A percentile compares a stretch with the other conserved stretches of the same genome.
phyloP scores from a whole-genome alignment of 164 flowering plant species.

The Macadamia integrifolia region DNA sequence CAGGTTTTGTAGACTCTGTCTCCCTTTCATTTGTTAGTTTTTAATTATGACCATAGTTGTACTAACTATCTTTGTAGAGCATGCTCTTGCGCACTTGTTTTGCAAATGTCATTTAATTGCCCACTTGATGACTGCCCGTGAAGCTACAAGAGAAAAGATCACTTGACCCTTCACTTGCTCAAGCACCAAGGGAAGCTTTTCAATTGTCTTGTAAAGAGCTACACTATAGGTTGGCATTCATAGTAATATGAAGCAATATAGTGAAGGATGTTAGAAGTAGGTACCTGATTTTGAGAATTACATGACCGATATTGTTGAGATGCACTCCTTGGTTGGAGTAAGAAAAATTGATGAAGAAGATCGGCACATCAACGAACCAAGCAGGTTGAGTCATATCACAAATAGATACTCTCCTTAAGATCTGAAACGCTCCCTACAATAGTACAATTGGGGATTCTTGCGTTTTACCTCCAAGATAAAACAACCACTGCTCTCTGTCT shows the following conservation, averaged over 20 bases:
- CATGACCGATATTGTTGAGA: no score
- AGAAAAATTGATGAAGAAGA: no score
- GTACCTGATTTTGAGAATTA: no score
- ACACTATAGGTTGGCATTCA: slow-evolving; percentile 48
- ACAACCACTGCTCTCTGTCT: no score
- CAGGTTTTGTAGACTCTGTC: slow-evolving; percentile 32
- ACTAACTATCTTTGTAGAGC: neutral
- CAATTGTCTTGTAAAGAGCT: slow-evolving; percentile 53
- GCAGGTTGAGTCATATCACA: no score
- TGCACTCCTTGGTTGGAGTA: no score
- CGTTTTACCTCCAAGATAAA: no score
- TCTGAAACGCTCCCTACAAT: no score
- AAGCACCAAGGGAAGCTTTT: slow-evolving; percentile 70
- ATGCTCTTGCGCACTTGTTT: neutral
- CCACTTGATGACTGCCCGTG: slow-evolving; percentile 61
- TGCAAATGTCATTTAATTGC: slow-evolving; percentile 76
- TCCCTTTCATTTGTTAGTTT: neutral
- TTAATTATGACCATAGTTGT: neutral
- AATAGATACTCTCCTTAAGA: no score
- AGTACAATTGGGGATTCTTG: no score
- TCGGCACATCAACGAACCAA: no score
- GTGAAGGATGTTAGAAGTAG: slow-evolving; percentile 26
- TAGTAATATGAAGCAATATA: slow-evolving; percentile 61
- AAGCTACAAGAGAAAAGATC: slow-evolving; percentile 84
- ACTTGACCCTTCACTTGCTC: slow-evolving; percentile 67